Base-by-base conservation (phyloP, 2,329 filamentous ascomycete species). In the Neodidymelliopsis sp. region DNA sequence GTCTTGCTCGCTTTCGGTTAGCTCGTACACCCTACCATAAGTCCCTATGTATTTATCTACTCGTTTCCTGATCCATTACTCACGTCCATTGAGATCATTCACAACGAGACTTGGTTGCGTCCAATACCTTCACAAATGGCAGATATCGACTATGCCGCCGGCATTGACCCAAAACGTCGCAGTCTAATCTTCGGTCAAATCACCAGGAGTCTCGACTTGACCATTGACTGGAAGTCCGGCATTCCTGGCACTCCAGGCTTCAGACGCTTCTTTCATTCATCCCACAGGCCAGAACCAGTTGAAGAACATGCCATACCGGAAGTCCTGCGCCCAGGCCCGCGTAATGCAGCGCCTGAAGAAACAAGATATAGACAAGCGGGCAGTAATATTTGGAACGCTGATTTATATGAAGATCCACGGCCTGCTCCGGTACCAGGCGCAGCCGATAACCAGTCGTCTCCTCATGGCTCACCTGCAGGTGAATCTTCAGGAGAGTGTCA, bases 111-210 rank as follows among this genome's bases (percentile, higher is more conserved):
- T n/a, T n/a, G n/a, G n/a, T n/a, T n/a, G n/a, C n/a, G n/a, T n/a
- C n/a, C n/a, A n/a, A n/a, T n/a, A n/a, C n/a, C n/a, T n/a, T n/a
- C n/a, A n/a, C n/a, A n/a, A n/a, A 48, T 48, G 44, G 15, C 12
- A 11, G 19, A 39, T 12, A 28, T 19, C n/a, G 47, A 49, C 19
- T 49, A 44, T 12, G 47, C 47, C 10, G 28, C 34, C 11, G 33
- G 39, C 16, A 13, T 49, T 6, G n/a, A 5, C 1, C 29, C 20
- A 10, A 12, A 19, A 6, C 34, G 45, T 3, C 23, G 45, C 6
- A 11, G n/a, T 3, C 42, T 38, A 2, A 7, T 49, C 23, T 49
- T 30, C 24, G 18, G 13, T 12, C 25, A 16, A 5, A 25, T 43
- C 13, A 43, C 33, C 2, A 16, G 15, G 1, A 16, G 30, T 4